phyloP scores from a whole-genome alignment of 2,329 filamentous ascomycete species.

The Nigrograna mackinnonii region DNA sequence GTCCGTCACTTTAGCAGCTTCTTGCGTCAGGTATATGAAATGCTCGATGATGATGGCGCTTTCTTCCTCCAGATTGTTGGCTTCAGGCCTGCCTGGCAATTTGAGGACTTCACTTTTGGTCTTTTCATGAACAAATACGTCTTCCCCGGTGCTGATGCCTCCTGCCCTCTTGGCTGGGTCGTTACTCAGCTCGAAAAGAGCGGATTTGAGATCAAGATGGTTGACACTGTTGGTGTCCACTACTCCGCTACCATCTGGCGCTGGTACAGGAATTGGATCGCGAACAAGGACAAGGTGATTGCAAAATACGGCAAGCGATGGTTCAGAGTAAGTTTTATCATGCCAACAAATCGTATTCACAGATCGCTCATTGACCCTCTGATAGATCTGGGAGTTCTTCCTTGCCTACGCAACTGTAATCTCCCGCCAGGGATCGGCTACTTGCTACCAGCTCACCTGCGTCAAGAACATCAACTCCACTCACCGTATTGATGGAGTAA shows the following conservation, averaged over 20 bases:
- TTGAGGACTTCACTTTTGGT: constrained; percentile 97
- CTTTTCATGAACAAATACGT: constrained; percentile 99
- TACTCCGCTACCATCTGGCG: constrained; percentile 96
- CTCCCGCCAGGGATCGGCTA: constrained; percentile 80
- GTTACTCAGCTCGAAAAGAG: constrained; percentile 82
- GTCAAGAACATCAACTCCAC: constrained; percentile 91
- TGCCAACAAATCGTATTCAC: background rate
- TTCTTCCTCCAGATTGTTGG: constrained; percentile 97
- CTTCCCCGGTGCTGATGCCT: constrained; percentile 96
- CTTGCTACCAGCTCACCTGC: constrained; percentile 83
- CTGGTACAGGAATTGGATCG: constrained; percentile 99
- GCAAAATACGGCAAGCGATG: constrained; percentile 94
- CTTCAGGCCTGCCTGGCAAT: constrained; percentile 93
- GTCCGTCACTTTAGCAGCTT: constrained; percentile 84
- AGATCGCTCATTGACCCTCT: constrained; percentile 6
- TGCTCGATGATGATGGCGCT: constrained; percentile 94
- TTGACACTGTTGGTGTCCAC: constrained; percentile 95
- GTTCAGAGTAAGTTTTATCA: constrained; percentile 75
- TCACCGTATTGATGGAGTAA: constrained; percentile 77
- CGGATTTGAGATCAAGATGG: constrained; percentile 86
- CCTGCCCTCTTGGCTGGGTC: constrained; percentile 87
- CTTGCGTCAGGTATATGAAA: constrained; percentile 84
- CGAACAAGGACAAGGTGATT: constrained; percentile 87
- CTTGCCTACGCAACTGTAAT: constrained; percentile 82
- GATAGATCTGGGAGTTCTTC: constrained; percentile 93